Percentiles rank a stretch among this genome's conserved stretches.
Evolutionary conservation across 106 monocot genomes (phyloP).

Genomic region (Phalaenopsis aphrodite): DNA sequence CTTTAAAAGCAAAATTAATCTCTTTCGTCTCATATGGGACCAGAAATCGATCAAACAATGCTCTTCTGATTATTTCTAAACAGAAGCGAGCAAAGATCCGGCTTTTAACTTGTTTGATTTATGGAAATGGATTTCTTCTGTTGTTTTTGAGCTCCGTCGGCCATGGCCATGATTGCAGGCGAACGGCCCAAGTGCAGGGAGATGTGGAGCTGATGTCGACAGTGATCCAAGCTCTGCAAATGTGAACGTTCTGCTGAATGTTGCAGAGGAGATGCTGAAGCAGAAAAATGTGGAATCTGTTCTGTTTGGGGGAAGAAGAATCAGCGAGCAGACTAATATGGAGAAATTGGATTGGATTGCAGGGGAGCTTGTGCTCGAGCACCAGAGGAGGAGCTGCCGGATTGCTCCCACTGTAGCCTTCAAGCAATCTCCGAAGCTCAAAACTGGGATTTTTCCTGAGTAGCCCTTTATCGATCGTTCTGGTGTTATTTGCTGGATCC

Average conservation of each 20-base stretch:
- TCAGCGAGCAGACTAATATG: conserved; percentile 24
- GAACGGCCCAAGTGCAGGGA: conserved; percentile 6
- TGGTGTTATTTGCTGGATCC: not conserved
- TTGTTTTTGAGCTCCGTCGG: not conserved
- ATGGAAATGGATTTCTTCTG: not conserved
- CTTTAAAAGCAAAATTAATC: too few relatives aligned
- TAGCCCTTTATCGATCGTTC: not conserved
- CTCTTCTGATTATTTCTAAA: too few relatives aligned
- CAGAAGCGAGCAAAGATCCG: too few relatives aligned
- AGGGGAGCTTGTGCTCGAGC: conserved; percentile 23
- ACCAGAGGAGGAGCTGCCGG: conserved; percentile 24
- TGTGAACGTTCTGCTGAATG: not conserved
- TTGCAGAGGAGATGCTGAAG: conserved; percentile 28
- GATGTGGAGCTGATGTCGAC: conserved; percentile 5
- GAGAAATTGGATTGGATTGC: conserved; percentile 27
- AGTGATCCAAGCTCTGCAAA: conserved; percentile 8
- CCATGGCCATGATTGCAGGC: conserved; percentile 5
- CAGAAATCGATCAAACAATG: too few relatives aligned
- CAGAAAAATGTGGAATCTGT: conserved; percentile 36
- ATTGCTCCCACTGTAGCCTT: conserved; percentile 33
- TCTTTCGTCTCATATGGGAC: too few relatives aligned
- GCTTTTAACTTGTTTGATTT: too few relatives aligned
- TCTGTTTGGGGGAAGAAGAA: conserved; percentile 30
- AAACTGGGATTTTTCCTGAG: not conserved
- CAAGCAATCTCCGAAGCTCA: conserved; percentile 18